Base-by-base conservation (phyloP, 495 filamentous ascomycete species). In the Saxophila tyrrhenica region DNA sequence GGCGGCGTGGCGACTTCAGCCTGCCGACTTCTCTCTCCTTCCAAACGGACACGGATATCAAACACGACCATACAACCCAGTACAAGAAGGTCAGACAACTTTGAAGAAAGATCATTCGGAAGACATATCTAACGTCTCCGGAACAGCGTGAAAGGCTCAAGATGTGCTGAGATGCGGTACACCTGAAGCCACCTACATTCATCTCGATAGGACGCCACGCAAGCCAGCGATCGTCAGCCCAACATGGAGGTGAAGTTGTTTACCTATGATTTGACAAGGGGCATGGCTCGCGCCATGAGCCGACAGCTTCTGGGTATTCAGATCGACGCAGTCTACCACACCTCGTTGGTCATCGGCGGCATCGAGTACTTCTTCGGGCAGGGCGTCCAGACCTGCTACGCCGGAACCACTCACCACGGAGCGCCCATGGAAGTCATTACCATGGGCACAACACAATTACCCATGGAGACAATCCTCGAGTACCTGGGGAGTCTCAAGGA, bases 221-320 rank as follows among this genome's bases (percentile, higher is more conserved):
- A n/a, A n/a, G n/a, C n/a, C n/a, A n/a, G n/a, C n/a, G n/a, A n/a
- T n/a, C n/a, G n/a, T n/a, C 29, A 35, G 29, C 5, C 5, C 5
- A 50, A 35, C 38, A 95, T 95, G 89, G 86, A 94, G 55, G 86
- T 95, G 38, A 76, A 91, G 64, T 78, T 96, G 45, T 91, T 95
- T 55, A 82, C 95, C 50, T 98, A 98, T 61, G 92, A 98, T 73
- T 78, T 98, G 38, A 95, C 92, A 16, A 75, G 82, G 10, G 63
- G 61, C 50, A 55, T 63, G 58, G 61, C 57, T 2, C 3, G 56
- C 9, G 11, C 20, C 20, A 52, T 63, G 49, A 52, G 50, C 19
- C 48, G 39, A 35, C 59, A 64, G 41, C 62, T 69, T 21, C 64
- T 72, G 8, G 69, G 69, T 5, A 72, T 61, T 0, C 67, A 69